Evolutionary conservation across 1,139 yeast species (phyloP).

Genomic region (Nakaseomyces uthaithaninus): DNA sequence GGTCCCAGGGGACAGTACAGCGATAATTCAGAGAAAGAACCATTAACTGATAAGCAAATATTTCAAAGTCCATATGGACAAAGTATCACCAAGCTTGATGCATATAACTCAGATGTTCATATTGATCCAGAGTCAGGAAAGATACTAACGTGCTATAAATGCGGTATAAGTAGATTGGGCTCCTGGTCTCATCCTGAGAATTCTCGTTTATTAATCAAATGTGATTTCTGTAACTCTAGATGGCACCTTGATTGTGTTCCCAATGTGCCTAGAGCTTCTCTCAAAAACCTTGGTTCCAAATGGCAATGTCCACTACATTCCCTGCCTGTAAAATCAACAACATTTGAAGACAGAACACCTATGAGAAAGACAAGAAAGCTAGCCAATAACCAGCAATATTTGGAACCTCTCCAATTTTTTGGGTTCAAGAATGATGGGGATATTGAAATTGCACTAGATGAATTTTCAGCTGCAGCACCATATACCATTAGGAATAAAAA

Average conservation of each 20-base stretch:
- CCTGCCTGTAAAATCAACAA: conserved; percentile 6
- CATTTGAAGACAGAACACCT: conserved; percentile 31
- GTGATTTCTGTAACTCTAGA: conserved; percentile 79
- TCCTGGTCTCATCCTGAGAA: conserved; percentile 46
- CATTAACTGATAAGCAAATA: conserved; percentile 34
- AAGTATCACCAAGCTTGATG: conserved; percentile 33
- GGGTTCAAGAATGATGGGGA: conserved; percentile 61
- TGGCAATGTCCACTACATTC: conserved; percentile 95
- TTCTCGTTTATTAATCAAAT: conserved; percentile 49
- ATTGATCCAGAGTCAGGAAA: conserved; percentile 53
- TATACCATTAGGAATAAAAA: conserved; percentile 32
- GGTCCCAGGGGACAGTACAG: conserved; percentile 66
- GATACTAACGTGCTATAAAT: conserved; percentile 64
- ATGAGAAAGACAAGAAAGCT: conserved; percentile 34
- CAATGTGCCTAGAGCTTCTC: conserved; percentile 61
- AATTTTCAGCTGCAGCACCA: conserved; percentile 41
- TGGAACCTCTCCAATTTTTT: conserved; percentile 48
- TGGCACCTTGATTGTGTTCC: conserved; percentile 89
- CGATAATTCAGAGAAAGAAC: conserved; percentile 45
- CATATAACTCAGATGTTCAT: conserved; percentile 51
- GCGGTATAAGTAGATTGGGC: conserved; percentile 42
- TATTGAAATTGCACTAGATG: conserved; percentile 46
- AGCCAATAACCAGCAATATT: conserved; percentile 43
- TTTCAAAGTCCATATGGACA: conserved; percentile 38
- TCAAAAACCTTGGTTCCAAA: conserved; percentile 70